These are phyloP conservation scores for Parachlorella kessleri DNA, from an alignment of 139 green algal genomes.

Conservation along the genomic window DNA sequence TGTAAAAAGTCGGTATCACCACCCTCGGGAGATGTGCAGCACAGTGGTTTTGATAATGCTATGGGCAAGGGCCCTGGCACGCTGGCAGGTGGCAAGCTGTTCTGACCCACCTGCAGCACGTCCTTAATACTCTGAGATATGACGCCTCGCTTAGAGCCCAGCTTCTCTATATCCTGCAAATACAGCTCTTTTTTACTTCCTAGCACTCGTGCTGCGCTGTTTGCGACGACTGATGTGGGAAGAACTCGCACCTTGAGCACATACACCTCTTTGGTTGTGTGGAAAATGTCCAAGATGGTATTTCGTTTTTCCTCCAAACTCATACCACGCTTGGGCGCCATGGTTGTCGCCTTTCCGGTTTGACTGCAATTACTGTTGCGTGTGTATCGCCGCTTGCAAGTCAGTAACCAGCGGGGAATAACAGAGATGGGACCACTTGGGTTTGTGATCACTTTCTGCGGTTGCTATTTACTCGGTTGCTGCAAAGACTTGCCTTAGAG, in stretches of 20 bases:
- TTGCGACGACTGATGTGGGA: not conserved
- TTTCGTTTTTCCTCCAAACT: slow-evolving; percentile 74
- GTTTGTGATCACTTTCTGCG: too few species aligned
- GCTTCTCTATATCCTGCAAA: slow-evolving; percentile 76
- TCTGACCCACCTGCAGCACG: slow-evolving; percentile 51
- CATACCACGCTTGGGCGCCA: slow-evolving; percentile 71
- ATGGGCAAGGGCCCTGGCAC: too few species aligned
- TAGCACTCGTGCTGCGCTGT: not conserved
- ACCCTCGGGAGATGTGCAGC: too few species aligned
- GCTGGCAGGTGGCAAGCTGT: not conserved
- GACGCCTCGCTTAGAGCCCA: slow-evolving; percentile 66
- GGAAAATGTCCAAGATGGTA: slow-evolving; percentile 69
- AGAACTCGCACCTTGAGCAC: slow-evolving; percentile 51
- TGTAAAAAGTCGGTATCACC: too few species aligned
- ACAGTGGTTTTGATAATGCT: too few species aligned
- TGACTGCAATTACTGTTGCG: too few species aligned
- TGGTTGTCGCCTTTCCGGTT: too few species aligned
- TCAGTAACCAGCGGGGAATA: too few species aligned
- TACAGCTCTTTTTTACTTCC: not conserved
- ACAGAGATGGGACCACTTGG: too few species aligned
- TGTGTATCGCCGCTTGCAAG: too few species aligned
- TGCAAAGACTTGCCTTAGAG: too few species aligned
- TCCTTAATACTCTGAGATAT: slow-evolving; percentile 77
- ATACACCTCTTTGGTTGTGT: slow-evolving; percentile 72
- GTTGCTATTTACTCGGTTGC: too few species aligned